Evolutionary conservation across 202 grass and related monocot genomes (phyloP).

Genomic region (Brachypodium distachyon): DNA sequence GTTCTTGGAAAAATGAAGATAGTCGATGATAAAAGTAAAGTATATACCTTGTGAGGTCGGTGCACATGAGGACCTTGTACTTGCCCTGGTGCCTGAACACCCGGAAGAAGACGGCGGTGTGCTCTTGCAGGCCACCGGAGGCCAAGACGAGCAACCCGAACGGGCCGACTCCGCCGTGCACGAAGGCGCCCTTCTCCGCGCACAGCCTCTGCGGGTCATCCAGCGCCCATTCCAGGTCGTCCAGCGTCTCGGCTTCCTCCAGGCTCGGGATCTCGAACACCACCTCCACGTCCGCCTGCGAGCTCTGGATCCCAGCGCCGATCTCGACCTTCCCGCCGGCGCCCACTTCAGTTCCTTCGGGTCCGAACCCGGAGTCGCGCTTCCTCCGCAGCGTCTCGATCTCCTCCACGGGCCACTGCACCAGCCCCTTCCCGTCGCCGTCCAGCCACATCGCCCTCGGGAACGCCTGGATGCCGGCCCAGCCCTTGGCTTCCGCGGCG

Average conservation of each 20-base stretch:
- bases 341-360: constrained; percentile 8
- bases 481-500: constrained; percentile 19
- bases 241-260: constrained; percentile 30
- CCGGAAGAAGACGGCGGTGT: constrained; percentile 51
- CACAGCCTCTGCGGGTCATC: constrained; percentile 47
- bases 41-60: constrained; percentile 47
- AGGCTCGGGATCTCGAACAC: constrained; percentile 43
- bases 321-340: constrained; percentile 38
- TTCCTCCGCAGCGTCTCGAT: constrained; percentile 43
- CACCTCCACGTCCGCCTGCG: constrained; percentile 51
- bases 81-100: constrained; percentile 25
- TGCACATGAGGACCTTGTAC: constrained; percentile 46
- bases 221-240: constrained; percentile 27
- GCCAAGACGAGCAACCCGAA: constrained; percentile 44
- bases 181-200: constrained; percentile 18
- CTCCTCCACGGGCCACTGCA: constrained; percentile 61
- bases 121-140: constrained; percentile 36
- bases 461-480: constrained; percentile 52
- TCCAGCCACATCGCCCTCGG: constrained; percentile 61
- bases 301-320: constrained; percentile 28
- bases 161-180: constrained; percentile 33
- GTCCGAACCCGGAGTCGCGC: background rate
- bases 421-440: constrained; percentile 30
- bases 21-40: too few relatives aligned
- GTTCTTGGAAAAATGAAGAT: too few relatives aligned